These are phyloP conservation scores for Dictyostelium gargantuum DNA, from an alignment of 208 protist species.

Conservation along the genomic window DNA sequence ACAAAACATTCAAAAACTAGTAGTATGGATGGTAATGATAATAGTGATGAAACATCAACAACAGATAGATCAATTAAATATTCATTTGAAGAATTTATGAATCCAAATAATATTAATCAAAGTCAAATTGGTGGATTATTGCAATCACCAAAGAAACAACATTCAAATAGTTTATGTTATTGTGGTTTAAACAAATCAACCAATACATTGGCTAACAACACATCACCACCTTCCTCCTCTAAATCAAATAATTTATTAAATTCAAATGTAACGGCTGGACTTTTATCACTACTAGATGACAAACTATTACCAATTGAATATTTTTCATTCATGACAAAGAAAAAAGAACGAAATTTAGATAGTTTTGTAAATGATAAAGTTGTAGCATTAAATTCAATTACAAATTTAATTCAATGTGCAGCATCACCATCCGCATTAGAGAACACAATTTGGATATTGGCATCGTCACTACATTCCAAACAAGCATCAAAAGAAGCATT, in stretches of 20 bases:
- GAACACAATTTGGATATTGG: conserved; percentile 23
- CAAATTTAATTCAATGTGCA: neutral
- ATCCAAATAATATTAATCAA: conserved; percentile 25
- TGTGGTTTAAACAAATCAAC: too few species aligned
- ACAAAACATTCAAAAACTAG: neutral
- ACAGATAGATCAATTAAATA: neutral
- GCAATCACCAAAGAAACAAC: neutral
- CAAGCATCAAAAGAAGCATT: conserved; percentile 21
- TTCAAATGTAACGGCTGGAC: neutral
- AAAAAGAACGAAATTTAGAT: neutral
- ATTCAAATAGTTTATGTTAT: too few species aligned
- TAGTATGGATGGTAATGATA: neutral
- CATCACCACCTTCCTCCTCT: neutral
- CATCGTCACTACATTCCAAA: neutral
- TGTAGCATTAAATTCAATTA: neutral
- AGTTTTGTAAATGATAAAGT: neutral
- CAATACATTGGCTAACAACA: neutral
- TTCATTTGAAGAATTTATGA: conserved; percentile 62
- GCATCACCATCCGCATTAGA: neutral
- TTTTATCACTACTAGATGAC: neutral
- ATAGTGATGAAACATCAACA: neutral
- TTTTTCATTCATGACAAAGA: neutral
- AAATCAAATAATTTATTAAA: neutral
- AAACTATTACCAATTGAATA: neutral
- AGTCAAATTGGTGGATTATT: neutral